A percentile compares a stretch with the other conserved stretches of the same genome.
Evolutionary conservation across 305 asterid genomes (phyloP).

Genomic region (Ajuga reptans): DNA sequence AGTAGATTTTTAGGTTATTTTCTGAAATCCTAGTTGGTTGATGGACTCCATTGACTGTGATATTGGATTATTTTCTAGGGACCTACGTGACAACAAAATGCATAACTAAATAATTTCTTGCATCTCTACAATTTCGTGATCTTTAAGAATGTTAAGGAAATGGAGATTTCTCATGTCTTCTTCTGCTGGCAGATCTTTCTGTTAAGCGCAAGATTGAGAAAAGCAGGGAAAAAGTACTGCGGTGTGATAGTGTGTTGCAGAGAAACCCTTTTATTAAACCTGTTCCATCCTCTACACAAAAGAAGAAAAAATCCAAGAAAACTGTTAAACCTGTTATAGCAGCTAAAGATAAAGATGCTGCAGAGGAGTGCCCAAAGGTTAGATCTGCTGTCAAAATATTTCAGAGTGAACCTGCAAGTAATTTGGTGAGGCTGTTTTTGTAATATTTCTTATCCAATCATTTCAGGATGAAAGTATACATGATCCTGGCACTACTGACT

Average conservation of each 20-base stretch:
- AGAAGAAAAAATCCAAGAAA: slow-evolving; percentile 58
- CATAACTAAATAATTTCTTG: not conserved
- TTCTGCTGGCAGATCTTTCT: slow-evolving; percentile 53
- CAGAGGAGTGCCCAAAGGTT: slow-evolving; percentile 36
- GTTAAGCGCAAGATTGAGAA: slow-evolving; percentile 79
- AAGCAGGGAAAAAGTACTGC: slow-evolving; percentile 62
- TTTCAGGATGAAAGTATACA: slow-evolving; percentile 39
- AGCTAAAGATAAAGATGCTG: slow-evolving; percentile 26
- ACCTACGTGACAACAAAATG: not conserved
- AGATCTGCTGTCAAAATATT: slow-evolving; percentile 5
- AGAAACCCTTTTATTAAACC: slow-evolving; percentile 66
- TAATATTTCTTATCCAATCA: slow-evolving; percentile 1
- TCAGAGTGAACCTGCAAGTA: slow-evolving; percentile 3
- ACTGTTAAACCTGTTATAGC: slow-evolving; percentile 32
- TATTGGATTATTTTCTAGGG: not conserved
- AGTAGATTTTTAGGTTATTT: not conserved
- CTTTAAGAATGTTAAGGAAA: not conserved
- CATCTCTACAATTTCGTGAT: not conserved
- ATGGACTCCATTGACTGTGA: not conserved
- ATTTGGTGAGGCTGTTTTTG: not conserved
- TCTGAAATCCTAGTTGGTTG: not conserved
- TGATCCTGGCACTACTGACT: slow-evolving; percentile 45
- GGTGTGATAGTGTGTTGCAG: slow-evolving; percentile 67
- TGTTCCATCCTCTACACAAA: slow-evolving; percentile 62
- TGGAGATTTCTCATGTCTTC: not conserved